Evolutionary conservation across 441 rosid genomes (phyloP).

Genomic region (Populus hybrid): DNA sequence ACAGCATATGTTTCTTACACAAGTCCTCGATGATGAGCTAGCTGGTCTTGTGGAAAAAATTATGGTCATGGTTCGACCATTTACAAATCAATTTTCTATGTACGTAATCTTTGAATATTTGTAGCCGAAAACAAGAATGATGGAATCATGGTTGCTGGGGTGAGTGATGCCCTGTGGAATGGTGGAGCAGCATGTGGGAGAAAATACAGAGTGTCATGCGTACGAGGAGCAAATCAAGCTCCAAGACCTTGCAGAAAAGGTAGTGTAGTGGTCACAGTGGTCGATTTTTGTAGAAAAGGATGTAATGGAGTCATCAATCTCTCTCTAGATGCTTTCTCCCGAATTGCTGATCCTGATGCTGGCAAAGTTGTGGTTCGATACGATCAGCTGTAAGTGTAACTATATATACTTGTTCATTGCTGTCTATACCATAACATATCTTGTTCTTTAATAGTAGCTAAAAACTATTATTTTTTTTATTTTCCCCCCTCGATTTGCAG

Average conservation of each 20-base stretch:
- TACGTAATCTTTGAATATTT: not conserved
- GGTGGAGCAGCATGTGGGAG: conserved; percentile 28
- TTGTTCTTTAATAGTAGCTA: not conserved
- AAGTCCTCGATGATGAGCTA: not conserved
- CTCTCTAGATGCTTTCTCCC: conserved; percentile 26
- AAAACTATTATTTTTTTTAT: too few species aligned
- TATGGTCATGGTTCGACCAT: not conserved
- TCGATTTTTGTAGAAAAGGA: conserved; percentile 15
- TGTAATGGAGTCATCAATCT: conserved; percentile 22
- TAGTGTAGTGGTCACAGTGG: conserved; percentile 23
- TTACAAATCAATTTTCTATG: not conserved
- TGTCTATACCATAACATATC: not conserved
- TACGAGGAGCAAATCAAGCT: conserved; percentile 20
- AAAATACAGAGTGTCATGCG: conserved; percentile 24
- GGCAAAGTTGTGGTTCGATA: conserved; percentile 16
- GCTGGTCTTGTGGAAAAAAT: not conserved
- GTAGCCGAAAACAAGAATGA: conserved; percentile 4
- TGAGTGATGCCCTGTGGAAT: conserved; percentile 26
- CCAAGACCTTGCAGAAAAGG: conserved; percentile 27
- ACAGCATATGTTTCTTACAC: not conserved
- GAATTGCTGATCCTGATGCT: conserved; percentile 25
- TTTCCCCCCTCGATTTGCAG: not conserved
- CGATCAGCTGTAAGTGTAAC: conserved; percentile 5
- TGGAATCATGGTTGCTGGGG: conserved; percentile 25
- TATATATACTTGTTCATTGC: not conserved